Evolutionary conservation across 108 stramenopile genomes (phyloP), one percentile per base, ranked within the genome.

Genomic region (Conticribra weissflogii): DNA sequence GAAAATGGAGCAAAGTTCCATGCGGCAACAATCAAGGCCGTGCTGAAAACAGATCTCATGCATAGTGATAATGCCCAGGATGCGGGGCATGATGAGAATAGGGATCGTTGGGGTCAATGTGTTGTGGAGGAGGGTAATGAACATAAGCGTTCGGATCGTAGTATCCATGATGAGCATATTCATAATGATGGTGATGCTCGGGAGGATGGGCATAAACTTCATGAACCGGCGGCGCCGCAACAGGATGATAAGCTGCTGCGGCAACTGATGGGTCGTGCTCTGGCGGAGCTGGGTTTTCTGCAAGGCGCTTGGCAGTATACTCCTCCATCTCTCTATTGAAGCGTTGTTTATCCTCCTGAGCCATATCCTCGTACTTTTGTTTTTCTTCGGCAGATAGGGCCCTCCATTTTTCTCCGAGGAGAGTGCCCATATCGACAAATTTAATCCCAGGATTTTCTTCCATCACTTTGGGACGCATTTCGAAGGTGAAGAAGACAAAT

Each of bases 331-430:
- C 94, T 66, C 83, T 76, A 31, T 88, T 86, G 80, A 96, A 97
- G 24, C 95, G 87, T 22, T 78, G 59, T 68, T 96, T 96, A 82
- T 96, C 97, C 66, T 88, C 79, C 34, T 79, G 72, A 3, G 95
- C 95, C 81, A 90, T 68, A 22, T 90, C 91, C 67, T 97, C 92
- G 64, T 87, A 98, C n/a, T 85, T 81, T 54, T 82, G 87, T 69
- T 91, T 96, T 49, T 92, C 88, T 48, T 89, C 90, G 14, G 86
- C 83, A 8, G 90, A 78, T 65, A 98, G 78, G 21, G 83, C 84
- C 19, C 94, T 62, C 97, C 97, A 98, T 47, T 90, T 84, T 63
- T 94, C 95, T 8, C 97, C 97, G 27, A 97, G 68, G 52, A 96
- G 74, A 63, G 89, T 93, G 31, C 91, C 90, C 56, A 98, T 79